These are phyloP conservation scores for Cyclostephanos tholiformis DNA, from an alignment of 108 stramenopile genomes.

Conservation along the genomic window DNA sequence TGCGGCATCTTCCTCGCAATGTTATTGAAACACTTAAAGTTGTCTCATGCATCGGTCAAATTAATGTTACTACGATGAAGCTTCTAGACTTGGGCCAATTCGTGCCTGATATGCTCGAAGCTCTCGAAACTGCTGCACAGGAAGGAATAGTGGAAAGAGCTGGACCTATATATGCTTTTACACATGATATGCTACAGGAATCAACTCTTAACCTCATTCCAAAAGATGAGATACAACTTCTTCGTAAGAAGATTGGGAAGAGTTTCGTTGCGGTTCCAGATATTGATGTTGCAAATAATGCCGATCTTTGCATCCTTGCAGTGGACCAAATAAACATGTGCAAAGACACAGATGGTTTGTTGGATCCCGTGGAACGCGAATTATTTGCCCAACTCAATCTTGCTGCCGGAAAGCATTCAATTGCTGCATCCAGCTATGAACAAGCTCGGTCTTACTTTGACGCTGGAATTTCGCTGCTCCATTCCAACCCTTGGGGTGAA, in stretches of 20 bases:
- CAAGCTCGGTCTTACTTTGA: conserved; percentile 4
- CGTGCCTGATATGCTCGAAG: neutral
- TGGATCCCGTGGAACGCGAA: neutral
- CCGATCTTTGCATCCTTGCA: neutral
- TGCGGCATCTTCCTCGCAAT: neutral
- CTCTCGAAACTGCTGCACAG: neutral
- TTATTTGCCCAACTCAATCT: conserved; percentile 6
- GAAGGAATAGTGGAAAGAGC: conserved; percentile 23
- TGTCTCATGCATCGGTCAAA: conserved; percentile 10
- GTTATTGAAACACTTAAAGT: conserved; percentile 7
- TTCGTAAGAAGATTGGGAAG: conserved; percentile 11
- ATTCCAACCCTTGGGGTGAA: conserved; percentile 3
- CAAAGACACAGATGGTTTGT: neutral
- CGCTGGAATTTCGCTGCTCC: conserved; percentile 9
- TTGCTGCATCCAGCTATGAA: conserved; percentile 5
- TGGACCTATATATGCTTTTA: conserved; percentile 18
- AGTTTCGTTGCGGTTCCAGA: neutral
- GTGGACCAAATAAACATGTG: conserved; percentile 16
- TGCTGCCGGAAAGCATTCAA: conserved; percentile 7
- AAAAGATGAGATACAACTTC: neutral
- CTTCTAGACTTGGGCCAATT: neutral
- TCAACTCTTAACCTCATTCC: conserved; percentile 18
- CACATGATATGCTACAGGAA: conserved; percentile 12
- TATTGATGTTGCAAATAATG: neutral
- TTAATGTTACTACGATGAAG: neutral